Conservation (phyloP, 441 rosid species). For the Erysimum pusillum region DNA sequence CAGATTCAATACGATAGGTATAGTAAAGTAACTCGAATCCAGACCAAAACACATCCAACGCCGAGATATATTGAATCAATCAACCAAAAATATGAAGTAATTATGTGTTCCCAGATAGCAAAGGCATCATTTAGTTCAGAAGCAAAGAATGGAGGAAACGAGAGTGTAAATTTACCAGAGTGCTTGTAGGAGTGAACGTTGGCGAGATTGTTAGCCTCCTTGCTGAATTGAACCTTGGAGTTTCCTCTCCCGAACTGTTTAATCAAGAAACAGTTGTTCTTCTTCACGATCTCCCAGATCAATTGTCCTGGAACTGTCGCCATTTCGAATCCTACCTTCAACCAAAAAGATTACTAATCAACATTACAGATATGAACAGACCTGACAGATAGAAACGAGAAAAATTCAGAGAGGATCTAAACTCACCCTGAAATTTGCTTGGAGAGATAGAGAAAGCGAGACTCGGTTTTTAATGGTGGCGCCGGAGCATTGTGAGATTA, state of each 20-base stretch:
- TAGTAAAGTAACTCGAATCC: neutral
- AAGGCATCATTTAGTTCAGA: neutral
- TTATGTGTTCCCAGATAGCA: neutral
- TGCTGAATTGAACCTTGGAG: constrained; percentile 70
- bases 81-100: neutral
- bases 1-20: neutral
- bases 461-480: constrained; percentile 35
- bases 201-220: constrained; percentile 70
- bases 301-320: constrained; percentile 72
- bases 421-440: constrained; percentile 36
- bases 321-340: constrained; percentile 49
- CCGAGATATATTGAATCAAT: neutral
- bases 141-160: neutral
- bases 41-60: neutral
- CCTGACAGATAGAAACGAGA: neutral
- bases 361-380: constrained; percentile 26
- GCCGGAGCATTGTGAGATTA: constrained; percentile 30
- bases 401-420: neutral
- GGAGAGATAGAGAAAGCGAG: constrained; percentile 6
- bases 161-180: constrained; percentile 72
- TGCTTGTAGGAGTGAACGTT: constrained; percentile 77
- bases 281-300: constrained; percentile 84
- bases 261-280: constrained; percentile 70
- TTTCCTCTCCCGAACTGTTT: constrained; percentile 71
- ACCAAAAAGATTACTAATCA: neutral